Conservation (phyloP, 2,329 filamentous ascomycete genomes). For the Clonostachys rhizophaga region DNA sequence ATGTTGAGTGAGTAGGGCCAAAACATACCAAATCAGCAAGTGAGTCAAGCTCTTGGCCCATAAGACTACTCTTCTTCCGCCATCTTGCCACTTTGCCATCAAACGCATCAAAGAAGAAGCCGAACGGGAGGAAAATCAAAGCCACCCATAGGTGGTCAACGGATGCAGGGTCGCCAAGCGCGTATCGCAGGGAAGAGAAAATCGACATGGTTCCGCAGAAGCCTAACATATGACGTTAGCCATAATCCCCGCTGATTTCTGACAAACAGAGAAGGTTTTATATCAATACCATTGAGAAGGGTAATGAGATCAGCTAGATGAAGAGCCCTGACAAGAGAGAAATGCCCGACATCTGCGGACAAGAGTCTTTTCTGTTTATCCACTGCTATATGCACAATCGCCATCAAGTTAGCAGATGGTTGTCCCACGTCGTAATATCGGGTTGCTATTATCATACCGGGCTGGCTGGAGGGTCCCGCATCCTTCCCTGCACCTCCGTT, state of each 20-base stretch:
- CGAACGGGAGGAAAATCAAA: conserved; percentile 83
- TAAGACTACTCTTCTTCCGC: conserved; percentile 94
- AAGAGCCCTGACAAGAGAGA: conserved; percentile 63
- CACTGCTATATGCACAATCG: not conserved
- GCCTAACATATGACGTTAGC: conserved; percentile 29
- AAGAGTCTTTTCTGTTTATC: conserved; percentile 77
- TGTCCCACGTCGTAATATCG: no score
- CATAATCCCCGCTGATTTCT: not conserved
- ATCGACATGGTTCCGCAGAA: conserved; percentile 93
- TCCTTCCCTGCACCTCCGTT: not conserved
- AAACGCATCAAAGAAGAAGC: conserved; percentile 96
- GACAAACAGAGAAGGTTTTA: not conserved
- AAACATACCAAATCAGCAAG: conserved; percentile 80
- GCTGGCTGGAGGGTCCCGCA: no score
- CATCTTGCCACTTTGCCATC: conserved; percentile 95
- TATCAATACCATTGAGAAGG: conserved; percentile 63
- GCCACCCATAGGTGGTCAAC: conserved; percentile 74
- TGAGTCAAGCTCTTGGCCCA: conserved; percentile 97
- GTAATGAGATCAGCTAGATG: conserved; percentile 83
- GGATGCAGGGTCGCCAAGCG: conserved; percentile 64
- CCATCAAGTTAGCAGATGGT: no score
- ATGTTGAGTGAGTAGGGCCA: conserved; percentile 3
- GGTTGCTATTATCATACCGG: no score
- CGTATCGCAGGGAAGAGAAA: conserved; percentile 92
- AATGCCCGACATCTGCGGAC: conserved; percentile 66